Conservation (phyloP, 1,284 basidiomycete species). For the Rhodotorula sp. region DNA sequence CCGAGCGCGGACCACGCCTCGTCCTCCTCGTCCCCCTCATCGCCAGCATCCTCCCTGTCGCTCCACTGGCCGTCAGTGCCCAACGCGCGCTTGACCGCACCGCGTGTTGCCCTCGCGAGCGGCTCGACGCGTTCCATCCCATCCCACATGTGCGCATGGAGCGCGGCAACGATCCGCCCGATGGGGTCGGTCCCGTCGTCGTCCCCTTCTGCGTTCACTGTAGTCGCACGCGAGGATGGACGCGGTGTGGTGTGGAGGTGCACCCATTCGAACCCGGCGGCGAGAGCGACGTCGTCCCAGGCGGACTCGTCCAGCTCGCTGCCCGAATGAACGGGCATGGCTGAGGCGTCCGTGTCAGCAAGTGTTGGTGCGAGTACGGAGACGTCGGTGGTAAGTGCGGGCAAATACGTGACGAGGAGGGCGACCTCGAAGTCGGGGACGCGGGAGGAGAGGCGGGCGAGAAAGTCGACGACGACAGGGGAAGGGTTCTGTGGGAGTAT, state of each 20-base stretch:
- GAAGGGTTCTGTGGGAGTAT: background rate
- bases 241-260: background rate
- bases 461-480: background rate
- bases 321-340: no score
- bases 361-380: background rate
- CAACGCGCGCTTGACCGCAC: no score
- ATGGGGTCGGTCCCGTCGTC: conserved; percentile 5
- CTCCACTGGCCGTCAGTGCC: background rate
- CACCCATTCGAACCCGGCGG: conserved; percentile 38
- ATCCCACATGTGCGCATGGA: conserved; percentile 36
- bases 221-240: background rate
- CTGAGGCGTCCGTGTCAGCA: no score
- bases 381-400: background rate
- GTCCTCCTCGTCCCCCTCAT: conserved; percentile 56
- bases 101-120: background rate
- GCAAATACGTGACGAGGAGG: conserved; percentile 23
- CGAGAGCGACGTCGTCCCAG: conserved; percentile 34
- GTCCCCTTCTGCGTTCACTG: background rate
- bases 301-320: conserved; percentile 4
- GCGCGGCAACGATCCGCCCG: conserved; percentile 13
- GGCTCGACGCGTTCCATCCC: conserved; percentile 7
- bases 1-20: conserved; percentile 47
- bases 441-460: conserved; percentile 6
- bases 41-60: background rate
- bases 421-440: conserved; percentile 28